These are phyloP conservation scores for Meyerozyma athensensis DNA, from an alignment of 1,139 yeast species.

Conservation along the genomic window DNA sequence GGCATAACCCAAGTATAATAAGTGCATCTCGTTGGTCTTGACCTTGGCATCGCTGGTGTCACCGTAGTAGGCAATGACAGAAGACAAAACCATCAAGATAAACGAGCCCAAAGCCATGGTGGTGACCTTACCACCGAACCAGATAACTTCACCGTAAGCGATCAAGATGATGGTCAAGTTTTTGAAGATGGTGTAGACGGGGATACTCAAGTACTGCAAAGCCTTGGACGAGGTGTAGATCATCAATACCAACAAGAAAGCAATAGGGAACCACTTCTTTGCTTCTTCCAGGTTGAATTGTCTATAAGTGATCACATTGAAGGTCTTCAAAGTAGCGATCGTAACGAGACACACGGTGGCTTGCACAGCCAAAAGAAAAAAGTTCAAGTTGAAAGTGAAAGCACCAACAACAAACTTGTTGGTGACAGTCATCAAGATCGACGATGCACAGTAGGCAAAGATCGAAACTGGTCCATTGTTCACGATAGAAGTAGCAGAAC, in stretches of 20 bases:
- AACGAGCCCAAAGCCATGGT: conserved; percentile 88
- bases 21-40: conserved; percentile 20
- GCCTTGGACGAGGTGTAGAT: conserved; percentile 97
- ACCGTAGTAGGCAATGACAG: conserved; percentile 91
- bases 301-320: conserved; percentile 81
- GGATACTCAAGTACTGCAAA: conserved; percentile 82
- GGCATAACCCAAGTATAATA: conserved; percentile 77
- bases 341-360: conserved; percentile 75
- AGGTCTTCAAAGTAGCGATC: conserved; percentile 63
- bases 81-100: conserved; percentile 84
- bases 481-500: conserved; percentile 40
- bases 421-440: conserved; percentile 96
- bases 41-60: conserved; percentile 34
- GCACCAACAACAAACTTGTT: conserved; percentile 91
- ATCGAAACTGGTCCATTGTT: conserved; percentile 88
- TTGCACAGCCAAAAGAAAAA: conserved; percentile 79
- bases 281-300: conserved; percentile 84
- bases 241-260: conserved; percentile 83
- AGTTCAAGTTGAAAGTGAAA: conserved; percentile 80
- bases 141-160: conserved; percentile 96
- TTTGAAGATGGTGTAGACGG: conserved; percentile 96
- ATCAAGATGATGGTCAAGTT: conserved; percentile 93
- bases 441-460: conserved; percentile 81
- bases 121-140: conserved; percentile 94
- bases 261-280: conserved; percentile 92